Percentiles rank a stretch among this genome's conserved stretches.
phyloP scores from a whole-genome alignment of 768 basidiomycete species.

The Psilocybe sp. region DNA sequence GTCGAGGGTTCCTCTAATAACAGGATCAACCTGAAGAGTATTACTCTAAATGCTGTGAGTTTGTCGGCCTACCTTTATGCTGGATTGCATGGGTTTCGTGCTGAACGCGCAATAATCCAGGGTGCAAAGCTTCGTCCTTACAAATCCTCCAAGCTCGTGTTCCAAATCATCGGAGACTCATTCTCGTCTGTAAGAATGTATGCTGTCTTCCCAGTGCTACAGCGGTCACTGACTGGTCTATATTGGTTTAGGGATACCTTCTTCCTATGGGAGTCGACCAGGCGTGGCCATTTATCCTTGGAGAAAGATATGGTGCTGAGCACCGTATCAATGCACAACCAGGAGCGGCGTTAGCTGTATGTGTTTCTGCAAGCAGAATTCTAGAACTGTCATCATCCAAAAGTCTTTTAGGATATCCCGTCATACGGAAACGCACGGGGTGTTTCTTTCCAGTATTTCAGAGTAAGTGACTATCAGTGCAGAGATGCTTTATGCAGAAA shows the following conservation, averaged over 20 bases:
- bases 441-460: constrained; percentile 50
- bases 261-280: constrained; percentile 50
- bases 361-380: neutral
- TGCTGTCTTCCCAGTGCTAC: neutral
- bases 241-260: constrained; percentile 46
- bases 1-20: constrained; percentile 59
- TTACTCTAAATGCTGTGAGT: constrained; percentile 41
- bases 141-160: constrained; percentile 38
- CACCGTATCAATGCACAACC: constrained; percentile 51
- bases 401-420: constrained; percentile 37
- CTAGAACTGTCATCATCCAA: neutral
- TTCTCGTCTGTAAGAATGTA: constrained; percentile 43
- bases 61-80: no score
- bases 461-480: constrained; percentile 18
- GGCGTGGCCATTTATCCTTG: constrained; percentile 52
- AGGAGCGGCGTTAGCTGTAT: constrained; percentile 45
- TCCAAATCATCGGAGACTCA: constrained; percentile 60
- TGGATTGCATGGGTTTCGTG: neutral
- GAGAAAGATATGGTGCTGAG: constrained; percentile 50
- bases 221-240: neutral
- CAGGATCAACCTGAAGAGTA: constrained; percentile 46
- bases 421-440: constrained; percentile 53
- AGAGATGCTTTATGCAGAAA: constrained; percentile 1
- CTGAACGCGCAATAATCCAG: constrained; percentile 19
- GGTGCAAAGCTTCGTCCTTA: constrained; percentile 47